These are phyloP conservation scores for Fusarium goolgardi DNA, from an alignment of 2,329 filamentous ascomycete species.

Conservation along the genomic window DNA sequence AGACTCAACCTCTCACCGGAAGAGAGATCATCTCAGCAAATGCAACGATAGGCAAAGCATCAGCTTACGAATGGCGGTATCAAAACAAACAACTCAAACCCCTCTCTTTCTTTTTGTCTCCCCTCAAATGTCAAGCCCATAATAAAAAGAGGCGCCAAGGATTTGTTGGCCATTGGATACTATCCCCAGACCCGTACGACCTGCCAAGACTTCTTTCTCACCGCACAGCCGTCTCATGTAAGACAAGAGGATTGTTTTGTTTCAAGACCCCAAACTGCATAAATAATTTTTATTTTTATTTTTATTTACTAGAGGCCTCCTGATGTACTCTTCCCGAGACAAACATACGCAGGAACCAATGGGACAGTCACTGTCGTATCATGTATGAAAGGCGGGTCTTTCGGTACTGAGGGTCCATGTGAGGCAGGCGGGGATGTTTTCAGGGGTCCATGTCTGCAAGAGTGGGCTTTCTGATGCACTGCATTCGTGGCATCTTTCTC, in stretches of 20 bases:
- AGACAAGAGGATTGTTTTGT: background rate
- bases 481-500: constrained; percentile 39
- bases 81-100: background rate
- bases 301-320: background rate
- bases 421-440: background rate
- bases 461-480: constrained; percentile 29
- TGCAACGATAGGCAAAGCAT: background rate
- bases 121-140: constrained; percentile 20
- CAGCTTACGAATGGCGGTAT: constrained; percentile 9
- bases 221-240: constrained; percentile 9
- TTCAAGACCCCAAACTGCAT: background rate
- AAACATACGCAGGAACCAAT: constrained; percentile 9
- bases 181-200: constrained; percentile 3
- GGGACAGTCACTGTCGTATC: background rate
- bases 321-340: constrained; percentile 2
- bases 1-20: background rate
- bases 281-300: background rate
- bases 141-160: constrained; percentile 6
- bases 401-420: background rate
- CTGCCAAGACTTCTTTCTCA: constrained; percentile 24
- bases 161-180: constrained; percentile 11
- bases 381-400: constrained; percentile 28
- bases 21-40: background rate
- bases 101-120: background rate
- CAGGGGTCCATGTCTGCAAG: constrained; percentile 9